These are phyloP conservation scores for Talaromyces nanjingensis DNA, from an alignment of 495 filamentous ascomycete genomes.

Conservation along the genomic window DNA sequence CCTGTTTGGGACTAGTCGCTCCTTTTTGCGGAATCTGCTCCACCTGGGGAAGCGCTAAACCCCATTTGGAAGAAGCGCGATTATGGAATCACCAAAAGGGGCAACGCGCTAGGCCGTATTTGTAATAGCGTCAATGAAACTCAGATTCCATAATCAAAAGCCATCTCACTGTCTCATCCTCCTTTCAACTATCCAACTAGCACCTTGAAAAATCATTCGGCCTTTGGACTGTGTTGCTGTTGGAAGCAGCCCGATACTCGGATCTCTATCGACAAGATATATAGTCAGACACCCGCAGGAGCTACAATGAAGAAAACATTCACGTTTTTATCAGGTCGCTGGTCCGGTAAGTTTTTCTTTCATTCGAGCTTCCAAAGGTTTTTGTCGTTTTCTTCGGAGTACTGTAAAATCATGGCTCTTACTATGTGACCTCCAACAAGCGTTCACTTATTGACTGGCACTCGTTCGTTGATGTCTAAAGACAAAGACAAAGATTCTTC, in stretches of 20 bases:
- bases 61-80: neutral
- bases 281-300: neutral
- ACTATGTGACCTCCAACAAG: neutral
- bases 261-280: neutral
- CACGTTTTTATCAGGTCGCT: neutral
- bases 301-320: neutral
- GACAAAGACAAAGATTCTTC: neutral
- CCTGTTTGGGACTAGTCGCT: neutral
- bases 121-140: neutral
- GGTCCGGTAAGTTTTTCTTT: neutral
- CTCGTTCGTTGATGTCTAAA: neutral
- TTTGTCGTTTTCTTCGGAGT: neutral
- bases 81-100: neutral
- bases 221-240: neutral
- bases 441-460: neutral
- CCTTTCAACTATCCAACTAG: neutral
- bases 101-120: neutral
- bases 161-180: neutral
- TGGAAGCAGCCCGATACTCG: neutral
- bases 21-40: neutral
- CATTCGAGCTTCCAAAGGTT: neutral
- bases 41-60: neutral
- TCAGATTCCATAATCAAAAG: neutral
- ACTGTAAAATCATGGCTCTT: neutral
- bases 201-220: neutral